phyloP scores from a whole-genome alignment of 345 rosid genomes.

The Gossypium australe region DNA sequence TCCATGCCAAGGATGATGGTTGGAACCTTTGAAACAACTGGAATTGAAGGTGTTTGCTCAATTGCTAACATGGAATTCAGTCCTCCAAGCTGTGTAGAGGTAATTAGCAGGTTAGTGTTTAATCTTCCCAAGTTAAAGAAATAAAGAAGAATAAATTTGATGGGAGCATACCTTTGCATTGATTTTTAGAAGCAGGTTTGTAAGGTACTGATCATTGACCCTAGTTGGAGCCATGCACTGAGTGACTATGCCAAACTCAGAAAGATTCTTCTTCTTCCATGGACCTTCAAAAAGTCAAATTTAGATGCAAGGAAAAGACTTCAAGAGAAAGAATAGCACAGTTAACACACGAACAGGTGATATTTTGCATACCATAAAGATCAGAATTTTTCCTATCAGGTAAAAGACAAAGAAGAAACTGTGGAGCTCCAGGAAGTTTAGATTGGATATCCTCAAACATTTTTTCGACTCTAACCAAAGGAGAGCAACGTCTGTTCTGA shows the following conservation, averaged over 20 bases:
- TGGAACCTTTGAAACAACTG: conserved; percentile 62
- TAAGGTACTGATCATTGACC: conserved; percentile 79
- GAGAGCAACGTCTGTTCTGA: conserved; percentile 47
- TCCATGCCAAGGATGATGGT: conserved; percentile 94
- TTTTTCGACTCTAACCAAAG: conserved; percentile 67
- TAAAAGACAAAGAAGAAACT: conserved; percentile 76
- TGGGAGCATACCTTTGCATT: conserved; percentile 71
- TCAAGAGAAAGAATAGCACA: neutral
- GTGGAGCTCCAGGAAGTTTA: conserved; percentile 67
- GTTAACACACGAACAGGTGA: neutral
- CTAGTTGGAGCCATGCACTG: conserved; percentile 78
- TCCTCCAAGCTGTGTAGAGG: conserved; percentile 74
- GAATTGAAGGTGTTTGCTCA: conserved; percentile 61
- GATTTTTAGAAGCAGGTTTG: conserved; percentile 79
- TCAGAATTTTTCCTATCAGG: conserved; percentile 79
- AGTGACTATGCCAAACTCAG: conserved; percentile 77
- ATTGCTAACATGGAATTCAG: conserved; percentile 66
- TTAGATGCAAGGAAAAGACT: neutral
- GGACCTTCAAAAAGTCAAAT: conserved; percentile 50
- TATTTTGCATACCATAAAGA: conserved; percentile 52
- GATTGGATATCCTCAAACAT: conserved; percentile 65
- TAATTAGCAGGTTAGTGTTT: neutral
- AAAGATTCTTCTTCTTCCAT: conserved; percentile 76
- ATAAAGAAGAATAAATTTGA: neutral
- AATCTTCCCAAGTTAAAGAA: neutral